These are phyloP conservation scores for Elsinoe perseae DNA, from an alignment of 2,329 filamentous ascomycete species.

Conservation along the genomic window DNA sequence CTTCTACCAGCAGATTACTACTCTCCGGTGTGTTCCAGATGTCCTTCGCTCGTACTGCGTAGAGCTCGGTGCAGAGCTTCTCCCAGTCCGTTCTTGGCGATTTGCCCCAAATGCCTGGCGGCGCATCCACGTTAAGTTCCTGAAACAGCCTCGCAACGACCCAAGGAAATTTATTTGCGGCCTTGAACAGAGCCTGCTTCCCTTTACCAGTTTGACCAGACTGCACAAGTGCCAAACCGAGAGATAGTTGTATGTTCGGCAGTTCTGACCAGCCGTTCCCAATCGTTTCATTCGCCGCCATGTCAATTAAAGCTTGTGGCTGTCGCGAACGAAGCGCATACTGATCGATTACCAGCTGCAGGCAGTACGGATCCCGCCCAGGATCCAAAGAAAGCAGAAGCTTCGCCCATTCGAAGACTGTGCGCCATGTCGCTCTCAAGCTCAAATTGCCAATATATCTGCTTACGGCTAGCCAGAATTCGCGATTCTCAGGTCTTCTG, in stretches of 20 bases:
- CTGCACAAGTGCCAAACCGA: conserved; percentile 68
- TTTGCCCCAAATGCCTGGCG: conserved; percentile 75
- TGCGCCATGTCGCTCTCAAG: conserved; percentile 87
- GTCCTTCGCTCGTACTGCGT: conserved; percentile 67
- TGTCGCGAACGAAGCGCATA: conserved; percentile 76
- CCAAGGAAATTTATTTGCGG: conserved; percentile 74
- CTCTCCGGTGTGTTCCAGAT: conserved; percentile 77
- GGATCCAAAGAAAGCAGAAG: conserved; percentile 68
- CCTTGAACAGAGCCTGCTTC: conserved; percentile 54
- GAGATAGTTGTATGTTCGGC: conserved; percentile 66
- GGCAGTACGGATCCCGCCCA: conserved; percentile 69
- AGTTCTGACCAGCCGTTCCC: conserved; percentile 46
- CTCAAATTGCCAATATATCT: conserved; percentile 79
- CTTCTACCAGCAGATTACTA: conserved; percentile 59
- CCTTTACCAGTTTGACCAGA: conserved; percentile 59
- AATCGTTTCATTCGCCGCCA: conserved; percentile 50
- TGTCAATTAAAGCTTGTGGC: conserved; percentile 64
- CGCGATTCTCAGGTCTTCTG: conserved; percentile 73
- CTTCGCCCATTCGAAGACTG: conserved; percentile 89
- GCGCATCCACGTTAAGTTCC: conserved; percentile 67
- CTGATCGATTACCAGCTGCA: conserved; percentile 73
- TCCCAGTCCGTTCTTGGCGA: conserved; percentile 58
- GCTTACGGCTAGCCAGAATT: conserved; percentile 85
- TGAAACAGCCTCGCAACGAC: conserved; percentile 73
- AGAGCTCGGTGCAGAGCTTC: conserved; percentile 65